Evolutionary conservation across 208 protist genomes (phyloP).

Genomic region (Crithidia mellificae): DNA sequence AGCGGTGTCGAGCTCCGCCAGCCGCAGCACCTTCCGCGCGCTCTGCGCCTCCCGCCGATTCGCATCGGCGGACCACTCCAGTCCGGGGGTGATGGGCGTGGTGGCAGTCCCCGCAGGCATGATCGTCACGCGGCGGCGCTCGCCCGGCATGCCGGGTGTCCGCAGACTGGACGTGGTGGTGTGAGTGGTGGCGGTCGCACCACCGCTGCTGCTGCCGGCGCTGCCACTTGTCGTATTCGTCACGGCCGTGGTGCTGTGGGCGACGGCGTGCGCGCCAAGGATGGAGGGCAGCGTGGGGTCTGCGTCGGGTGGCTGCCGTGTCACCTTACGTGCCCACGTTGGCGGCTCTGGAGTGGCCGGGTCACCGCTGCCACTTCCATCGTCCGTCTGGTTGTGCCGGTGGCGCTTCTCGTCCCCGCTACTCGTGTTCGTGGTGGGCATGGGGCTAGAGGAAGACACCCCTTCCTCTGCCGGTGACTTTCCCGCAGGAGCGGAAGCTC

Average conservation of each 20-base stretch:
- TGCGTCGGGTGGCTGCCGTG: not conserved
- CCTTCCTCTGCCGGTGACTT: too few relatives aligned
- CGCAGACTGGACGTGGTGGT: too few relatives aligned
- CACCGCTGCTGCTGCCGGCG: not conserved
- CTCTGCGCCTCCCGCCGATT: conserved; percentile 4
- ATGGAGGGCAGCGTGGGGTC: not conserved
- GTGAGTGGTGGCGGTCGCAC: not conserved
- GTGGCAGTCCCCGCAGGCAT: not conserved
- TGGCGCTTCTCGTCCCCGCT: too few relatives aligned
- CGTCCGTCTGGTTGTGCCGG: too few relatives aligned
- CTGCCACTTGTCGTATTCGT: not conserved
- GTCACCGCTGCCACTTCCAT: not conserved
- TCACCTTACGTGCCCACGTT: not conserved
- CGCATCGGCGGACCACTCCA: not conserved
- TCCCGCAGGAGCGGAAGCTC: too few relatives aligned
- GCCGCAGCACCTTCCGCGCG: not conserved
- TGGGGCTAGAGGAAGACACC: not conserved
- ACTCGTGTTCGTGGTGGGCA: not conserved
- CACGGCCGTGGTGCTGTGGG: not conserved
- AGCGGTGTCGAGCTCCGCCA: not conserved
- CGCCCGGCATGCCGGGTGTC: not conserved
- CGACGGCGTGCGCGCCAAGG: not conserved
- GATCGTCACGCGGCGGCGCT: not conserved
- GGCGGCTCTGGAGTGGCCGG: not conserved
- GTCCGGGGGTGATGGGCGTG: not conserved